These are phyloP conservation scores for Phlegmacium glaucopus DNA, from an alignment of 768 basidiomycete genomes.

Conservation along the genomic window DNA sequence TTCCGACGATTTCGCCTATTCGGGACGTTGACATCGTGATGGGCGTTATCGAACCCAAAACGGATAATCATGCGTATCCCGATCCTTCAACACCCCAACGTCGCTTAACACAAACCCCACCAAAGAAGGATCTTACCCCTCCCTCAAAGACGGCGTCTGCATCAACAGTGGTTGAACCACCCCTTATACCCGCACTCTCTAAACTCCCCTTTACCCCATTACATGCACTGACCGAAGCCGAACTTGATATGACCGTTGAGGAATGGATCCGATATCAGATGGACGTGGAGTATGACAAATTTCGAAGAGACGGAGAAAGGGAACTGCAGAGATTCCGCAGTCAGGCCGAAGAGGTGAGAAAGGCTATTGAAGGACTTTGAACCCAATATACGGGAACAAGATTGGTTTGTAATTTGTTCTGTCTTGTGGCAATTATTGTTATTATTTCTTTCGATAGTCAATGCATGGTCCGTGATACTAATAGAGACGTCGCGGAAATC, in stretches of 20 bases:
- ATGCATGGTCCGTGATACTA: too few relatives aligned
- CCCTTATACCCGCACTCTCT: slow-evolving; percentile 38
- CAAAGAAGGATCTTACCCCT: neutral
- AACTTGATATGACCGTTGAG: slow-evolving; percentile 78
- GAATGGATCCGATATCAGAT: slow-evolving; percentile 82
- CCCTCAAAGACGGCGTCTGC: neutral
- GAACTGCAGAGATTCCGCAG: slow-evolving; percentile 39
- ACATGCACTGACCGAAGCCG: slow-evolving; percentile 53
- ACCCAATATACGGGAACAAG: neutral
- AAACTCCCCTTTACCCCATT: slow-evolving; percentile 43
- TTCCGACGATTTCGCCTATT: neutral
- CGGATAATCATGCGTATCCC: neutral
- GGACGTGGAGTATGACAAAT: slow-evolving; percentile 58
- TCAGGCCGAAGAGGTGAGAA: slow-evolving; percentile 39
- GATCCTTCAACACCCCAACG: slow-evolving; percentile 7
- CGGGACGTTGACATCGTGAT: too few relatives aligned
- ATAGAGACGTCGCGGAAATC: too few relatives aligned
- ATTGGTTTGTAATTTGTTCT: neutral
- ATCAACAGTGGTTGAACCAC: slow-evolving; percentile 8
- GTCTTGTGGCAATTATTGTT: neutral
- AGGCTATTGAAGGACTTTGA: slow-evolving; percentile 34
- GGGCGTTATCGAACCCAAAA: neutral
- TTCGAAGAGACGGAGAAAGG: slow-evolving; percentile 42
- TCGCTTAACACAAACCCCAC: neutral
- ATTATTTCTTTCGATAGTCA: too few relatives aligned